Evolutionary conservation across 306 rosid genomes (phyloP).

Genomic region (Quercus parvula): DNA sequence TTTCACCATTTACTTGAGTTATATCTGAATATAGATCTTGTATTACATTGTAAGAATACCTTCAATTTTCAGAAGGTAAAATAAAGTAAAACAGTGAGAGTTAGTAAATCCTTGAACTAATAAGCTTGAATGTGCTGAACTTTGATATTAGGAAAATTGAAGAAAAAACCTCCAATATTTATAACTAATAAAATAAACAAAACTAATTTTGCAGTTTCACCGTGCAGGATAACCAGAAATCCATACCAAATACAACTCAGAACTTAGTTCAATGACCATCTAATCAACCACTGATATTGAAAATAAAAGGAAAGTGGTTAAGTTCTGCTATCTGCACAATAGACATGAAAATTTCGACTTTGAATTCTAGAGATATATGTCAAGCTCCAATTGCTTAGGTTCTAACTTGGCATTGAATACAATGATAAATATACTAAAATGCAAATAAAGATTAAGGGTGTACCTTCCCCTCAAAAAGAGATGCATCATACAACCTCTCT

Average conservation of each 20-base stretch:
- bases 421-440: conserved; percentile 17
- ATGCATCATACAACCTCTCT: conserved; percentile 92
- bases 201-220: neutral
- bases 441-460: conserved; percentile 21
- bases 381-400: neutral
- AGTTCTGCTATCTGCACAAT: neutral
- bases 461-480: conserved; percentile 95
- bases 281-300: neutral
- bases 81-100: neutral
- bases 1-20: neutral
- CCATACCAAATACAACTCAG: neutral
- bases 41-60: neutral
- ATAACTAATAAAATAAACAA: neutral
- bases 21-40: neutral
- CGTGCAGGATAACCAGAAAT: neutral
- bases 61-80: neutral
- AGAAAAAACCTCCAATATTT: neutral
- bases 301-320: neutral
- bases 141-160: neutral
- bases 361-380: neutral
- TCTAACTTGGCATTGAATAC: conserved; percentile 10
- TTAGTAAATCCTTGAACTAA: neutral
- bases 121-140: neutral
- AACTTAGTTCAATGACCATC: neutral
- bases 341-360: neutral